Evolutionary conservation across 345 rosid species (phyloP).

Genomic region (Limnanthes douglasii): DNA sequence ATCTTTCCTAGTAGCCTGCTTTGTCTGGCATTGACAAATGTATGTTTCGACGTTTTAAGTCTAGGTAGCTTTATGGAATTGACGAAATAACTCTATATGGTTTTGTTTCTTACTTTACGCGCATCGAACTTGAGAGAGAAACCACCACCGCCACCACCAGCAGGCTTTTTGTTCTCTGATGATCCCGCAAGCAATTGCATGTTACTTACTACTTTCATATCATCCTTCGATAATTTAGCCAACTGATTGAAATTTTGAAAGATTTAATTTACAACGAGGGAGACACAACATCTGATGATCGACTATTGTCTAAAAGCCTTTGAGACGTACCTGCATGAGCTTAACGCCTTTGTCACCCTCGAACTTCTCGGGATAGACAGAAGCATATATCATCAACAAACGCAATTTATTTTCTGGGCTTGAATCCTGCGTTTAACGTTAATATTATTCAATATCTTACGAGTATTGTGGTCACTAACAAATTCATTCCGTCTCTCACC

Average conservation of each 20-base stretch:
- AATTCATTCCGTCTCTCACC: conserved; percentile 20
- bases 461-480: too few species aligned
- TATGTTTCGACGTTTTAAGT: conserved; percentile 5
- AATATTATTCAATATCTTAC: not conserved
- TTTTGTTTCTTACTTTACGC: conserved; percentile 37
- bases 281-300: too few species aligned
- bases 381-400: conserved; percentile 76
- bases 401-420: conserved; percentile 75
- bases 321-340: conserved; percentile 69
- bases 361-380: conserved; percentile 77
- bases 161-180: conserved; percentile 26
- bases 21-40: conserved; percentile 34
- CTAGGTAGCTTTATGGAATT: not conserved
- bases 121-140: conserved; percentile 84
- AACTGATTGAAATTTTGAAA: conserved; percentile 26
- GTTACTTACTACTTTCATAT: conserved; percentile 64
- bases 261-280: conserved; percentile 2
- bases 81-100: not conserved
- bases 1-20: conserved; percentile 72
- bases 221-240: conserved; percentile 56
- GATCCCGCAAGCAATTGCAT: conserved; percentile 66
- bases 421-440: conserved; percentile 32
- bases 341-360: conserved; percentile 86
- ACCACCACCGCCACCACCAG: conserved; percentile 31
- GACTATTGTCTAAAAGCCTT: conserved; percentile 6